Evolutionary conservation across 768 basidiomycete genomes (phyloP).

Genomic region (Pisolithus marmoratus): DNA sequence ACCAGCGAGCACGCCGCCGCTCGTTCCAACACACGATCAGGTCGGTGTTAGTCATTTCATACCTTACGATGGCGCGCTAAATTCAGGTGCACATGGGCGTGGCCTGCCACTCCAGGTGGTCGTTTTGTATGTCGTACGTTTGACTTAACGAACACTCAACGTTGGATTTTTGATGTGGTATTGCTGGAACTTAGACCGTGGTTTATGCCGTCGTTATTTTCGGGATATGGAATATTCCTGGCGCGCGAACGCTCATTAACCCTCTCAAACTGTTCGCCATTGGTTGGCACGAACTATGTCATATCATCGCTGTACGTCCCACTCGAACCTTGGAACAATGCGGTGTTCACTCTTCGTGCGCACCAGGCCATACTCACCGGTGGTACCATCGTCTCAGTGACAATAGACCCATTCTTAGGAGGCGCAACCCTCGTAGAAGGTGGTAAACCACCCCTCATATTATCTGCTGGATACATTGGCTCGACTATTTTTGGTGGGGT

Average conservation of each 20-base stretch:
- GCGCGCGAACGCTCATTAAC: slow-evolving; percentile 70
- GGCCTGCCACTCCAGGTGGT: slow-evolving; percentile 47
- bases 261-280: slow-evolving; percentile 86
- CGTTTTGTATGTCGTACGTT: slow-evolving; percentile 68
- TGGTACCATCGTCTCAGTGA: slow-evolving; percentile 70
- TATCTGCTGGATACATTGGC: slow-evolving; percentile 78
- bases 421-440: slow-evolving; percentile 63
- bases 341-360: neutral
- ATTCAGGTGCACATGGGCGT: neutral
- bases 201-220: slow-evolving; percentile 85
- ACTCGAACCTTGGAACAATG: neutral
- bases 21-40: slow-evolving; percentile 68
- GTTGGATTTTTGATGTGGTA: neutral
- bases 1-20: slow-evolving; percentile 31
- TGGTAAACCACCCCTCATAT: slow-evolving; percentile 64
- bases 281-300: slow-evolving; percentile 85
- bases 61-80: slow-evolving; percentile 9
- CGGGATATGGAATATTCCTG: slow-evolving; percentile 84
- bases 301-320: slow-evolving; percentile 63
- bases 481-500: slow-evolving; percentile 76
- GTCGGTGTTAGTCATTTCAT: slow-evolving; percentile 49
- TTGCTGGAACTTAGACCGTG: slow-evolving; percentile 48
- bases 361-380: slow-evolving; percentile 71
- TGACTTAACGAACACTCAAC: slow-evolving; percentile 5
- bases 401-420: slow-evolving; percentile 80